These are phyloP conservation scores for Silene latifolia DNA, from an alignment of 148 eudicot genomes.

Conservation along the genomic window DNA sequence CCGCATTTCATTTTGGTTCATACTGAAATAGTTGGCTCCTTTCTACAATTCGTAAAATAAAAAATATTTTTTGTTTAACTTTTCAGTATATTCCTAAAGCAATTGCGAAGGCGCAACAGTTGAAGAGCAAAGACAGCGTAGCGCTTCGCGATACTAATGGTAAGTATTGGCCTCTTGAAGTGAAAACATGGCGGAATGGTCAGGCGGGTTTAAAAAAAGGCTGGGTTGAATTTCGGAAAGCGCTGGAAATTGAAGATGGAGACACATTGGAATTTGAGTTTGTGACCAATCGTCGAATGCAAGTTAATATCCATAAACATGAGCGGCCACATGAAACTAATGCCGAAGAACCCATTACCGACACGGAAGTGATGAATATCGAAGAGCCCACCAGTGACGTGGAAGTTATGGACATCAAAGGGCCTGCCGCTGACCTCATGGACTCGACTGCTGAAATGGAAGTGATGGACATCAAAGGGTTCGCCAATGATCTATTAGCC, in stretches of 20 bases:
- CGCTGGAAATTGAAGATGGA: constrained; percentile 4
- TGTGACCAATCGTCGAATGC: constrained; percentile 14
- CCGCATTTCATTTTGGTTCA: background rate
- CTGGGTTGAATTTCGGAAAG: constrained; percentile 30
- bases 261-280: constrained; percentile 26
- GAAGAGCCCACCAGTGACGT: background rate
- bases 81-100: constrained; percentile 25
- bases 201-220: constrained; percentile 23
- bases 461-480: background rate
- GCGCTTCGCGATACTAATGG: constrained; percentile 28
- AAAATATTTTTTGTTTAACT: background rate
- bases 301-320: constrained; percentile 11
- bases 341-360: background rate
- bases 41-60: too few species aligned
- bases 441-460: background rate
- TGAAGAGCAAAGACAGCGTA: constrained; percentile 18
- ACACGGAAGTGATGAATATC: background rate
- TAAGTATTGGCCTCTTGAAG: constrained; percentile 31
- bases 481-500: background rate
- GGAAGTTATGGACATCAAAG: background rate
- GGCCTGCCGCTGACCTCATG: background rate
- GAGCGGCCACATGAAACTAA: background rate
- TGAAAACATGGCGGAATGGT: constrained; percentile 9
- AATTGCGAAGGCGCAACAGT: constrained; percentile 9
- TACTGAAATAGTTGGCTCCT: too few species aligned